Base-by-base conservation (phyloP, 1,139 yeast genomes). In the Nadsonia commutata region DNA sequence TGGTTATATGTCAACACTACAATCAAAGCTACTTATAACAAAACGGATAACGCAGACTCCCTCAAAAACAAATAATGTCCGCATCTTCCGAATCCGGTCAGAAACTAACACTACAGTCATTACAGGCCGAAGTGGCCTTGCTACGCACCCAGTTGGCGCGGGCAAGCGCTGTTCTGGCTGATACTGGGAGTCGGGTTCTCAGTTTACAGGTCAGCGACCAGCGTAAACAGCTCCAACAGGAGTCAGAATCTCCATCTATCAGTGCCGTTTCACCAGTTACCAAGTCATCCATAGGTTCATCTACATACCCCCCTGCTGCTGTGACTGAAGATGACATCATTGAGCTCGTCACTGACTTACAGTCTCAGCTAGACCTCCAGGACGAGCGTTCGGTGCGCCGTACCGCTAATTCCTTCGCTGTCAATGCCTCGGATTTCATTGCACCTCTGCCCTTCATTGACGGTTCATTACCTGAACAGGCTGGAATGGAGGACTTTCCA, bases 331-430 rank as follows among this genome's bases (percentile, higher is more conserved):
- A 82, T 46, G 97, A 88, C 55, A 65, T 88, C 18, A 84, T 82
- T 1, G 85, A 81, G 54, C 63, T 84, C 40, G 96, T 86, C 11
- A 86, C 86, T 5, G 97, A 88, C 59, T 65, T 88, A 47, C 96
- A 86, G 61, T 80, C 82, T 4, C 96, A 88, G 62, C 68, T 88
- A 53, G 93, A 83, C 43, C 47, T 63, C 36, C 50, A 64, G 23
- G 67, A 65, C 41, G 66, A 68, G 47, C 55, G 63, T 31, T 57
- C 61, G 18, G 50, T 61, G 17, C 56, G 65, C 22, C 54, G 68
- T 40, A 53, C 56, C 2, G 59, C 46, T 19, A 64, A 64, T 46
- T 54, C 57, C 18, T 51, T 53, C 38, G 56, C 56, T n/a, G 60
- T 60, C 7, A 63, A 60, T 3, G 58, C 59, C 16, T 54, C 54